phyloP scores from a whole-genome alignment of 2,329 filamentous ascomycete genomes.

The Colletotrichum incanum region DNA sequence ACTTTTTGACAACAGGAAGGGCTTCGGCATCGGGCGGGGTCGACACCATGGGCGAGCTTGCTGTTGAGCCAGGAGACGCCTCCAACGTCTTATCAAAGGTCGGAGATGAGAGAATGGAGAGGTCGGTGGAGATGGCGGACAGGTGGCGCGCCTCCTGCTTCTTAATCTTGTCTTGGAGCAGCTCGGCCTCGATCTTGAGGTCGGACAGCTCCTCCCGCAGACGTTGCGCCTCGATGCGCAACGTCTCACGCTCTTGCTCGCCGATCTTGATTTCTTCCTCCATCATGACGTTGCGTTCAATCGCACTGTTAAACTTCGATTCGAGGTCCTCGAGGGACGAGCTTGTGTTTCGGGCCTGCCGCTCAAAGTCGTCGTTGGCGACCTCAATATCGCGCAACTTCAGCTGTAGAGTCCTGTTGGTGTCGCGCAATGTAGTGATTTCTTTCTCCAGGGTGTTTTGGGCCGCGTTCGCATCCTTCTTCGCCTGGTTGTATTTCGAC shows the following conservation, averaged over 20 bases:
- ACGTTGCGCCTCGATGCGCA: slow-evolving; percentile 92
- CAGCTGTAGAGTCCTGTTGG: slow-evolving; percentile 85
- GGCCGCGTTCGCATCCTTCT: slow-evolving; percentile 86
- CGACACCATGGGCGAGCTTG: slow-evolving; percentile 90
- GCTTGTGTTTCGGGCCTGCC: slow-evolving; percentile 94
- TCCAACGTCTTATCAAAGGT: slow-evolving; percentile 81
- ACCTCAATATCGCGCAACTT: slow-evolving; percentile 96
- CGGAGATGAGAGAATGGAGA: slow-evolving; percentile 78
- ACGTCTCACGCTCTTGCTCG: slow-evolving; percentile 89
- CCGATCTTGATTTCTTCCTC: slow-evolving; percentile 94
- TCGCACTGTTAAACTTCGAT: slow-evolving; percentile 95
- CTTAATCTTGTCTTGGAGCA: slow-evolving; percentile 93
- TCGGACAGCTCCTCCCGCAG: slow-evolving; percentile 93
- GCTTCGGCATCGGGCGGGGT: slow-evolving; percentile 79
- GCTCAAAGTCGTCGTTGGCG: slow-evolving; percentile 97
- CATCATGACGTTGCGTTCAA: slow-evolving; percentile 92
- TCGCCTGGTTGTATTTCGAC: slow-evolving; percentile 97
- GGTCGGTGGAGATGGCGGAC: slow-evolving; percentile 72
- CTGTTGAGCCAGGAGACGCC: slow-evolving; percentile 84
- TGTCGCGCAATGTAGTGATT: slow-evolving; percentile 90
- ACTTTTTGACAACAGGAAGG: slow-evolving; percentile 62
- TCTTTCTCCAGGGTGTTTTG: slow-evolving; percentile 95
- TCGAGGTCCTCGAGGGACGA: slow-evolving; percentile 97
- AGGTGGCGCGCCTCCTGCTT: slow-evolving; percentile 75
- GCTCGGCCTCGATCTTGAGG: slow-evolving; percentile 94